These are phyloP conservation scores for Hippophae tibetana DNA, from an alignment of 306 rosid species.

Conservation along the genomic window DNA sequence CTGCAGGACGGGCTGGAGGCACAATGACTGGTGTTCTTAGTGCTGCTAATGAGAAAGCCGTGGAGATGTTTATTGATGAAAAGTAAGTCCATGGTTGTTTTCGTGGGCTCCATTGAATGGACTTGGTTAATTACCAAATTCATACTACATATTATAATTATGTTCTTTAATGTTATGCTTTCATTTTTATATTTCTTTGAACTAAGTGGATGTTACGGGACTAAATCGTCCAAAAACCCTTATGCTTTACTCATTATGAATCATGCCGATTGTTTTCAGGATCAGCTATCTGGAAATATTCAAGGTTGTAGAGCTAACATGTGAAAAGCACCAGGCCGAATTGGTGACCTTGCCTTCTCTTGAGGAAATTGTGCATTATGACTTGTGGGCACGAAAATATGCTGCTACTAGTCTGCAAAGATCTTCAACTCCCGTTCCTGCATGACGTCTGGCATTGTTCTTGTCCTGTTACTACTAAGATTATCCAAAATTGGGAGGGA, in stretches of 20 bases:
- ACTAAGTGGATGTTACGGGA: too few relatives aligned
- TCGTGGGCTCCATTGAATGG: background rate
- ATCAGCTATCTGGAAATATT: conserved; percentile 85
- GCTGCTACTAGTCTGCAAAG: conserved; percentile 50
- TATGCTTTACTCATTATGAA: background rate
- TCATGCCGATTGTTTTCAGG: conserved; percentile 35
- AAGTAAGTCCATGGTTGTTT: conserved; percentile 38
- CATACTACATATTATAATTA: background rate
- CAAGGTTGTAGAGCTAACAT: conserved; percentile 88
- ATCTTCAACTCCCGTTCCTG: conserved; percentile 47
- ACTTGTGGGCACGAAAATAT: conserved; percentile 75
- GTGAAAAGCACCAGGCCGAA: conserved; percentile 65
- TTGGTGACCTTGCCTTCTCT: conserved; percentile 65
- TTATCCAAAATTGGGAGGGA: background rate
- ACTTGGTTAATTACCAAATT: conserved; percentile 1
- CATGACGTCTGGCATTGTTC: conserved; percentile 24
- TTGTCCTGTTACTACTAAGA: background rate
- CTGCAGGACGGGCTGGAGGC: conserved; percentile 98
- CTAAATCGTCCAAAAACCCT: background rate
- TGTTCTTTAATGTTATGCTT: background rate
- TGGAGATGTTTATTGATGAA: conserved; percentile 85
- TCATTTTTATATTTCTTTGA: too few relatives aligned
- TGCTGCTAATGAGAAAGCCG: conserved; percentile 99
- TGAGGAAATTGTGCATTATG: conserved; percentile 83
- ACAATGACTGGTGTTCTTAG: conserved; percentile 99